These are phyloP conservation scores for Botrytis paeoniae DNA, from an alignment of 2,329 filamentous ascomycete genomes.

Conservation along the genomic window DNA sequence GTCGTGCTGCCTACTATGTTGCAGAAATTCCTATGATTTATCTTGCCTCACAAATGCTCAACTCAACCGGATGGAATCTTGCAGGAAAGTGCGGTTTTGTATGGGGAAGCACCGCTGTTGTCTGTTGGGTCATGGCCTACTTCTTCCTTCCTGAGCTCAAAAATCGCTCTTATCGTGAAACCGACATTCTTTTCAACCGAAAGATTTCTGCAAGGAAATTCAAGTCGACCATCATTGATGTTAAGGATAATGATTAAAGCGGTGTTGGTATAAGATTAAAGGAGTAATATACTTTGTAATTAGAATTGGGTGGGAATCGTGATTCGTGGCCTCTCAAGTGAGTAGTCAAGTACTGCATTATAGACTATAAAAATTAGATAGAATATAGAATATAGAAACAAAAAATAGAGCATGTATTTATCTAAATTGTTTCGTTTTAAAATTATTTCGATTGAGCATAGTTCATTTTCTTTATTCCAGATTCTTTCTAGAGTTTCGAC, in stretches of 20 bases:
- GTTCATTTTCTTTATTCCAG: not conserved
- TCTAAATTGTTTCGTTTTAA: not conserved
- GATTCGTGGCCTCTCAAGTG: not conserved
- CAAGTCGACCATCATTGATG: conserved; percentile 54
- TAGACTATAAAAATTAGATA: not conserved
- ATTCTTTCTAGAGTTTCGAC: not conserved
- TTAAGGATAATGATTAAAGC: conserved; percentile 59
- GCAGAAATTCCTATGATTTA: conserved; percentile 66
- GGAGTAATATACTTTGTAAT: not conserved
- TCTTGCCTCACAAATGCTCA: conserved; percentile 59
- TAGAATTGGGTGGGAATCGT: not conserved
- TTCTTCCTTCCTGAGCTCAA: conserved; percentile 59
- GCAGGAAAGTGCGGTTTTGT: conserved; percentile 58
- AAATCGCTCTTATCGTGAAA: conserved; percentile 50
- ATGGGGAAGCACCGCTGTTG: conserved; percentile 55
- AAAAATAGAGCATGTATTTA: not conserved
- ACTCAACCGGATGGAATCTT: conserved; percentile 45
- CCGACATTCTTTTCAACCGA: conserved; percentile 48
- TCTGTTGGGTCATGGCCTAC: conserved; percentile 49
- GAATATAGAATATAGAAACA: not conserved
- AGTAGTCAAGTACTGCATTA: not conserved
- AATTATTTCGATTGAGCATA: not conserved
- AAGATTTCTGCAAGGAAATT: conserved; percentile 40
- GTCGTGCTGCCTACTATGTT: conserved; percentile 61
- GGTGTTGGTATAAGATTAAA: not conserved